Evolutionary conservation across 352 stramenopile genomes (phyloP).

Genomic region (Globisporangium acanthophoron): DNA sequence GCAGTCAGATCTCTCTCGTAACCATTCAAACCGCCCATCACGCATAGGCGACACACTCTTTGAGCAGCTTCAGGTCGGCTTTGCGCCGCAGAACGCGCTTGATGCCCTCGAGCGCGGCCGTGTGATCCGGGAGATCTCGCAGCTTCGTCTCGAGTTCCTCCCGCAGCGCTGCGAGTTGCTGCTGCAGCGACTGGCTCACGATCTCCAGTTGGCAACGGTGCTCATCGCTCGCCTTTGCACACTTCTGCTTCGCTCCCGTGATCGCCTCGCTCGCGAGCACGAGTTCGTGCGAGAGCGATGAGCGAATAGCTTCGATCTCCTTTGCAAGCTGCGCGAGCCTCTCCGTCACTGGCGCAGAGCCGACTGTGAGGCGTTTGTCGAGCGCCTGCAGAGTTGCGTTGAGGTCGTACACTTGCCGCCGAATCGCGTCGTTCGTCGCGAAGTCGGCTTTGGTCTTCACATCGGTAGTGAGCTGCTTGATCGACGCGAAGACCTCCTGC

Average conservation of each 20-base stretch:
- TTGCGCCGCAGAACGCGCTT: slow-evolving; percentile 42
- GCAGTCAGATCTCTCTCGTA: too few relatives aligned
- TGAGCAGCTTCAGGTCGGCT: slow-evolving; percentile 54
- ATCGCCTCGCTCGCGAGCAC: slow-evolving; percentile 24
- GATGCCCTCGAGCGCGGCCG: slow-evolving; percentile 34
- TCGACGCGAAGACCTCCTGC: slow-evolving; percentile 48
- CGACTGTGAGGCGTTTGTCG: slow-evolving; percentile 31
- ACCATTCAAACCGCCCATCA: neutral
- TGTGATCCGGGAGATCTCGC: slow-evolving; percentile 35
- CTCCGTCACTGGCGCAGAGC: slow-evolving; percentile 34
- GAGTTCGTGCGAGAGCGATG: slow-evolving; percentile 31
- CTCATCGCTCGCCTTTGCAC: slow-evolving; percentile 22
- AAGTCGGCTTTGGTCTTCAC: slow-evolving; percentile 50
- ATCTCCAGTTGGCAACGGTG: slow-evolving; percentile 28
- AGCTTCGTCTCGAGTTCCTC: slow-evolving; percentile 40
- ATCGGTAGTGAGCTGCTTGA: slow-evolving; percentile 58
- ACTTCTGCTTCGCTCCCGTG: slow-evolving; percentile 19
- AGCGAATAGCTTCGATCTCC: slow-evolving; percentile 30
- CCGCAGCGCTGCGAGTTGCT: slow-evolving; percentile 21
- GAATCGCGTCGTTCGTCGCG: slow-evolving; percentile 33
- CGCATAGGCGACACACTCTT: slow-evolving; percentile 33
- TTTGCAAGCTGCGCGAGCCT: slow-evolving; percentile 34
- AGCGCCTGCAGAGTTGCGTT: slow-evolving; percentile 40
- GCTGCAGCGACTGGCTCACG: slow-evolving; percentile 19
- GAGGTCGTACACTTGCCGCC: slow-evolving; percentile 50